These are phyloP conservation scores for Auricularia sp. DNA, from an alignment of 768 basidiomycete species.

Conservation along the genomic window DNA sequence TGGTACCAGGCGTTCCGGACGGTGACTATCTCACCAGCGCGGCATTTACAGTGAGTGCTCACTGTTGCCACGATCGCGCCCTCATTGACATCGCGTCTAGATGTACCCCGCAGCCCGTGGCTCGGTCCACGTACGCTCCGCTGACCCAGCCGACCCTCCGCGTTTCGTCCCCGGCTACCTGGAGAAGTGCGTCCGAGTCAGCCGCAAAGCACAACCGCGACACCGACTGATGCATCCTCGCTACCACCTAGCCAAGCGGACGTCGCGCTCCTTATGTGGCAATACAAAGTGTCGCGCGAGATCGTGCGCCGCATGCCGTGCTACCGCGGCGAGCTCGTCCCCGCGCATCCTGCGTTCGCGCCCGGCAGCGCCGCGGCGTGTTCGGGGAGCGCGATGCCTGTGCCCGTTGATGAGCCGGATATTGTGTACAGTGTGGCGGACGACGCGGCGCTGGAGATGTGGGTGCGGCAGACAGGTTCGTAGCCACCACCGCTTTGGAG, in stretches of 20 bases:
- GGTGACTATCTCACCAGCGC: no score
- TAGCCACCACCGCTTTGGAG: neutral
- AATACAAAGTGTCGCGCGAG: conserved; percentile 48
- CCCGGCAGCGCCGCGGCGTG: conserved; percentile 20
- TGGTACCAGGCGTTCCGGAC: no score
- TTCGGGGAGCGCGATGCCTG: conserved; percentile 11
- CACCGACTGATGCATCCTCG: no score
- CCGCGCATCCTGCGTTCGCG: conserved; percentile 23
- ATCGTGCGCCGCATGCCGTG: conserved; percentile 40
- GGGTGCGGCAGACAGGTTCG: conserved; percentile 15
- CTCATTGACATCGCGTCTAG: no score
- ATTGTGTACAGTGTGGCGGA: conserved; percentile 25
- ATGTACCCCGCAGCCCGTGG: no score
- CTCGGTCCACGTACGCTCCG: no score
- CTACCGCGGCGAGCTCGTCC: conserved; percentile 23
- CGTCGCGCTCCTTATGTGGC: conserved; percentile 35
- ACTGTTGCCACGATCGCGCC: no score
- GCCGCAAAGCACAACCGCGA: no score
- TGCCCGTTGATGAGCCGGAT: conserved; percentile 18
- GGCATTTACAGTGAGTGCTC: no score
- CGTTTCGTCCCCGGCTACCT: neutral
- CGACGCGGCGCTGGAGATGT: conserved; percentile 24
- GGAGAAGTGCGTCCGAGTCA: neutral
- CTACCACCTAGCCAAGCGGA: neutral
- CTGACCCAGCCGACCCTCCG: no score